Evolutionary conservation across 805 yeast species (phyloP), one percentile per base, ranked within the genome.

Genomic region (Wickerhamomyces subpelliculosus): DNA sequence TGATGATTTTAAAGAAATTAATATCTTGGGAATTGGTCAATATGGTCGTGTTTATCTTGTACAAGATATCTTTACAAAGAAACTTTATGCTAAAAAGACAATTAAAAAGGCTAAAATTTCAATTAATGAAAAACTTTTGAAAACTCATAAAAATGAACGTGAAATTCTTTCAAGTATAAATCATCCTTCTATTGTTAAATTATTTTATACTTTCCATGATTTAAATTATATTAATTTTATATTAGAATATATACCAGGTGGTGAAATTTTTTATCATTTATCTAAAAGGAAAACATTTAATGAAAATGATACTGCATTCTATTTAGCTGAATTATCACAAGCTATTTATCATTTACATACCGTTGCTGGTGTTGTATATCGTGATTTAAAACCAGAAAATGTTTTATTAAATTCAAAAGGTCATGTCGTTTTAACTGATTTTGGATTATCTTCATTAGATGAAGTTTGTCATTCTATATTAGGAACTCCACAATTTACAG

Each of bases 381-480:
- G 96, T 30, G 96, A 87, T 55, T 65, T 87, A 46, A 87, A 87
- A 58, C 96, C 96, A 5, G 96, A 87, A 58, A 87, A 87, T 52
- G 88, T 95, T 52, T 64, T 88, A 49, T 65, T 87, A 27, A 85
- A 86, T 51, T 65, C 75, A 3, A 58, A 67, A n/a, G 96, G 96
- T 0, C 93, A 87, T 55, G 65, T 87, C 41, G 80, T 87, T 18
- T 64, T 86, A 32, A 86, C 95, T 0, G 96, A 87, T 58, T 87
- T 87, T 58, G 96, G 96, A 0, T 67, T 87, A 18, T 73, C 82
- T 34, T 61, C 49, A 40, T 50, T 45, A 23, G 70, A 65, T 17
- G 61, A 62, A 26, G 57, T 54, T 7, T 49, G 63, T 19, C 61
- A 64, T 38, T 59, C 76, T 0, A 52, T 72, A 36, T 53, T 65